Conservation (phyloP, 1,139 yeast species). For the Kodamaea fungicola region DNA sequence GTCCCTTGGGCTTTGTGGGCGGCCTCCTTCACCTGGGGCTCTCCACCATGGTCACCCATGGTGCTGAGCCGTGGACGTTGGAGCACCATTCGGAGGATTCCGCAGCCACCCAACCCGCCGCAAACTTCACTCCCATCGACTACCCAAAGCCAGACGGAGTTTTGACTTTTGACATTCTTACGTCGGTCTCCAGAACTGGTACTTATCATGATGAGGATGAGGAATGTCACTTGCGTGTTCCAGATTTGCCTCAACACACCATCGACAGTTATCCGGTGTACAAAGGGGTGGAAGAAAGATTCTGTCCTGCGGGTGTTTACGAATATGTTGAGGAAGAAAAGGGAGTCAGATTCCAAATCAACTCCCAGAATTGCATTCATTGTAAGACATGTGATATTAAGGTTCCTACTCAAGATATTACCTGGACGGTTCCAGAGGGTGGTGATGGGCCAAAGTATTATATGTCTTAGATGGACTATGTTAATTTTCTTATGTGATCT, state of each 20-base stretch:
- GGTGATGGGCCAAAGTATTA: slow-evolving; percentile 97
- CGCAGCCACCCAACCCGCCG: slow-evolving; percentile 63
- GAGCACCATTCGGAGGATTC: slow-evolving; percentile 71
- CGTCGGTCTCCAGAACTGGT: slow-evolving; percentile 93
- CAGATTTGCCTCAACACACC: slow-evolving; percentile 68
- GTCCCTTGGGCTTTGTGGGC: slow-evolving; percentile 66
- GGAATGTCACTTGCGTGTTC: slow-evolving; percentile 79
- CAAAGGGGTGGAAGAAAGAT: slow-evolving; percentile 84
- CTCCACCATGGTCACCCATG: slow-evolving; percentile 74
- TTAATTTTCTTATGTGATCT: no score
- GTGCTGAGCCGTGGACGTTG: slow-evolving; percentile 86
- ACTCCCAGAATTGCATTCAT: slow-evolving; percentile 94
- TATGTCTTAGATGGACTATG: no score
- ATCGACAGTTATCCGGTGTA: slow-evolving; percentile 65
- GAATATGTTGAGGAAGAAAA: slow-evolving; percentile 74
- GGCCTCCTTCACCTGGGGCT: slow-evolving; percentile 84
- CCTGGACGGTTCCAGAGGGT: slow-evolving; percentile 97
- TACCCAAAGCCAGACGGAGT: slow-evolving; percentile 95
- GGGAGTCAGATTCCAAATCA: slow-evolving; percentile 86
- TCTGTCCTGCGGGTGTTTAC: slow-evolving; percentile 98
- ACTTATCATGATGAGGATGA: slow-evolving; percentile 95
- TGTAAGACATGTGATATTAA: slow-evolving; percentile 98
- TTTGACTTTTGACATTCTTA: slow-evolving; percentile 83
- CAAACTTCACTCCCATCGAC: slow-evolving; percentile 61
- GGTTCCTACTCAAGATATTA: slow-evolving; percentile 89